Conservation (phyloP, 2,329 filamentous ascomycete species). For the Apiospora marii region DNA sequence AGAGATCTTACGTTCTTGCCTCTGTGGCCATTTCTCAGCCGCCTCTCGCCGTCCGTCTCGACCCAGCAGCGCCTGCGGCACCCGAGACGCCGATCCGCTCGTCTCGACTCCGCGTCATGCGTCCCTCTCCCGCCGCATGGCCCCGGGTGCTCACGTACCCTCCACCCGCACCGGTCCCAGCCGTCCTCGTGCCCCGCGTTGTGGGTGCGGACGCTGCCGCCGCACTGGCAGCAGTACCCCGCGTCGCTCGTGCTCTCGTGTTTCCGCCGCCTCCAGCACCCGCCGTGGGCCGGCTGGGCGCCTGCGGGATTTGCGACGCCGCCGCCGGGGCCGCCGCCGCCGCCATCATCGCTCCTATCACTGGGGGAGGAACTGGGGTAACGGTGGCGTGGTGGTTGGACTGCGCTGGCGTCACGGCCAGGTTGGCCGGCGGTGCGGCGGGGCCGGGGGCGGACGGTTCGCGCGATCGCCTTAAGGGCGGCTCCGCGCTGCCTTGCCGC, state of each 20-base stretch:
- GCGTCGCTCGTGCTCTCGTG: conserved; percentile 5
- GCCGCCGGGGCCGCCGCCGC: not conserved
- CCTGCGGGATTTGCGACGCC: conserved; percentile 9
- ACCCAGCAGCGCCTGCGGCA: conserved; percentile 14
- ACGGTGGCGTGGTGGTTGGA: conserved; percentile 18
- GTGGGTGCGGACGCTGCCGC: conserved; percentile 32
- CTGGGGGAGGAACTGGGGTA: not conserved
- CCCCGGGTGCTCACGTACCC: conserved; percentile 1
- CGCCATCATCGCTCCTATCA: not conserved
- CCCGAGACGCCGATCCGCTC: conserved; percentile 38
- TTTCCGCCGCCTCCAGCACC: not conserved
- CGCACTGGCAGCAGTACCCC: not conserved
- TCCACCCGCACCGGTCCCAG: not conserved
- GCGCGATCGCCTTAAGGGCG: not conserved
- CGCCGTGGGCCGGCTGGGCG: conserved; percentile 5
- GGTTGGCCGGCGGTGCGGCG: not conserved
- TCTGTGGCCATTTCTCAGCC: conserved; percentile 26
- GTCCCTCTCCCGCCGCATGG: conserved; percentile 28
- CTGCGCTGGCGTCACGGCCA: conserved; percentile 2
- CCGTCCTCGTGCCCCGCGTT: conserved; percentile 33
- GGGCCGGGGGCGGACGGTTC: conserved; percentile 19
- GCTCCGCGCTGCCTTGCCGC: not conserved
- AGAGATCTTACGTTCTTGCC: conserved; percentile 18
- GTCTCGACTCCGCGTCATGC: conserved; percentile 42
- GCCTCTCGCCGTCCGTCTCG: conserved; percentile 17